Conservation (phyloP, 75 land plant genomes). For the Sequoia sempervirens region DNA sequence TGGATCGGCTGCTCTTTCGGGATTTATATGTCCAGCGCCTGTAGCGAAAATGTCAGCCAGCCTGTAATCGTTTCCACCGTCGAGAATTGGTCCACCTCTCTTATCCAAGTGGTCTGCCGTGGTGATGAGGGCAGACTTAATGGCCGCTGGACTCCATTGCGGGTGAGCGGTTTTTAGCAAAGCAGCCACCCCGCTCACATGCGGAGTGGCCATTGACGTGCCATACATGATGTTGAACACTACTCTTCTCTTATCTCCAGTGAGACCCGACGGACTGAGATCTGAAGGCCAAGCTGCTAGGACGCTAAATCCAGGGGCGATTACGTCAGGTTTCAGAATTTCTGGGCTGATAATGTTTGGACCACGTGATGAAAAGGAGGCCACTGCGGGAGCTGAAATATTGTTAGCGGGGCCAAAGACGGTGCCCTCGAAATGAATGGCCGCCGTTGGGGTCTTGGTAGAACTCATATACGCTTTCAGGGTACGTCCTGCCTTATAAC, state of each 20-base stretch:
- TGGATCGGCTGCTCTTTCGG: constrained; percentile 16
- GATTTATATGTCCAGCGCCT: constrained; percentile 19
- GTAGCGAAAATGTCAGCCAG: constrained; percentile 8
- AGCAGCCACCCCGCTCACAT: not conserved
- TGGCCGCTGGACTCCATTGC: constrained; percentile 15
- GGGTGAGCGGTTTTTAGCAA: constrained; percentile 11
- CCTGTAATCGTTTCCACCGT: not conserved
- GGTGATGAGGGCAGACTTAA: constrained; percentile 20
- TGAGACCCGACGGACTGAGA: not conserved
- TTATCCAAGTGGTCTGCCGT: constrained; percentile 15
- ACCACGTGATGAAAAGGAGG: constrained; percentile 41
- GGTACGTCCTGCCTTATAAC: not conserved
- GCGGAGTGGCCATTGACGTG: constrained; percentile 13
- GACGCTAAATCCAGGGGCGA: constrained; percentile 48
- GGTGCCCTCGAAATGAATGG: not conserved
- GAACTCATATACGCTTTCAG: too few relatives aligned
- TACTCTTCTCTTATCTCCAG: not conserved
- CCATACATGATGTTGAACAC: constrained; percentile 35
- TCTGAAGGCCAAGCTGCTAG: constrained; percentile 54
- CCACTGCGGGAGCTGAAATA: constrained; percentile 20
- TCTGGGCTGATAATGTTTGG: constrained; percentile 29
- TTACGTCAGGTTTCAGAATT: constrained; percentile 57
- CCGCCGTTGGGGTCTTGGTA: not conserved
- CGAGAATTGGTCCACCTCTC: constrained; percentile 10
- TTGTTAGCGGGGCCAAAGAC: not conserved